A percentile compares a stretch with the other conserved stretches of the same genome.
These are phyloP conservation scores for Saccharum officinarum DNA, from an alignment of 176 grass and related monocot species.

Conservation along the genomic window DNA sequence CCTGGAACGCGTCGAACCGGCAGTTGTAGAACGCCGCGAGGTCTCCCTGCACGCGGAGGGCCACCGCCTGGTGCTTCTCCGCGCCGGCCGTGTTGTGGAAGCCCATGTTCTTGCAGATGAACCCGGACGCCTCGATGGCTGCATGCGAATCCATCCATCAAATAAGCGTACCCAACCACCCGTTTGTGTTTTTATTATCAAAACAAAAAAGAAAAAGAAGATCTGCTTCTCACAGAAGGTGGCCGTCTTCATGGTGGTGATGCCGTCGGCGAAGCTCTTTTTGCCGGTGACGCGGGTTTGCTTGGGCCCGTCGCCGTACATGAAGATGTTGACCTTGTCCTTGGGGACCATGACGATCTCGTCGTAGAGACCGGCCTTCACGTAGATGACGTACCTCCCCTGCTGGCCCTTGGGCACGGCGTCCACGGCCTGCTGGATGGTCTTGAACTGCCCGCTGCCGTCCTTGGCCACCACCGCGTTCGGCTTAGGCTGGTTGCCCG, in stretches of 20 bases:
- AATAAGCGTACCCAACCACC: no score
- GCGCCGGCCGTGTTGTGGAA: conserved; percentile 91
- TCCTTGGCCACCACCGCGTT: conserved; percentile 77
- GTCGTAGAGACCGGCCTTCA: conserved; percentile 76
- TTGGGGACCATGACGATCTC: conserved; percentile 68
- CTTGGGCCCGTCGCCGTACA: conserved; percentile 90
- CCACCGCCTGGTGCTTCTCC: conserved; percentile 74
- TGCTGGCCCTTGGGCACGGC: conserved; percentile 45
- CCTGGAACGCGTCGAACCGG: conserved; percentile 84
- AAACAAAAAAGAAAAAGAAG: no score
- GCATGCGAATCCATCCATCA: background rate
- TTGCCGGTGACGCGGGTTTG: conserved; percentile 48
- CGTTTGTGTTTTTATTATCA: no score
- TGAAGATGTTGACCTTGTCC: conserved; percentile 58
- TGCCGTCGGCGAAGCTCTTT: conserved; percentile 54
- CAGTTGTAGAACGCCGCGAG: conserved; percentile 60
- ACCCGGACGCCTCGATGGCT: conserved; percentile 56
- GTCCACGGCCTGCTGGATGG: conserved; percentile 69
- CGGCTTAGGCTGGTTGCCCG: conserved; percentile 38
- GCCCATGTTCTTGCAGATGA: conserved; percentile 92
- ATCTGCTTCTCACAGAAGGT: conserved; percentile 58
- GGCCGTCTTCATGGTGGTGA: conserved; percentile 70
- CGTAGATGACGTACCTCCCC: conserved; percentile 79
- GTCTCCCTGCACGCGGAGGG: conserved; percentile 65
- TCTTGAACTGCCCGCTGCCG: conserved; percentile 81